Conservation (phyloP, 345 rosid species). For the Triadica sebifera region DNA sequence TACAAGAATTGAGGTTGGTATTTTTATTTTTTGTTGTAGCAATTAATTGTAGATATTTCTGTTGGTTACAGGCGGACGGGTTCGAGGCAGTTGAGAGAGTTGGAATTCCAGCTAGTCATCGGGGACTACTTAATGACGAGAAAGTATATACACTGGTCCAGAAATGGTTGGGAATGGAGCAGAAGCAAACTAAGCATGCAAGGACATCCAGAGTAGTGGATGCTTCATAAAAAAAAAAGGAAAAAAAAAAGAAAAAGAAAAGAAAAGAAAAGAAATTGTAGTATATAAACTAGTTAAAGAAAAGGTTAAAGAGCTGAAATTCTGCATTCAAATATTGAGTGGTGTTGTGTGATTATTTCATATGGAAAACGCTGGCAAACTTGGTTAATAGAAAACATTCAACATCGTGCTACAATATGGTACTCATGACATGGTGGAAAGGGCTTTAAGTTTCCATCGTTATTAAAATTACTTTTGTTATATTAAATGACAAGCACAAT, state of each 20-base stretch:
- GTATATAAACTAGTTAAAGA: neutral
- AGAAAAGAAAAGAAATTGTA: neutral
- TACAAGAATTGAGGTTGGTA: too few species aligned
- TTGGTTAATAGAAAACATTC: neutral
- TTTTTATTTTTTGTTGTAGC: neutral
- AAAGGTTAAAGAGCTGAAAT: neutral
- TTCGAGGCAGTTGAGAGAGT: constrained; percentile 59
- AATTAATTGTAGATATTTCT: neutral
- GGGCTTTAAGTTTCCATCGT: too few species aligned
- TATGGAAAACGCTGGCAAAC: neutral
- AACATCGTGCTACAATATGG: neutral
- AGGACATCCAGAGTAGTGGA: constrained; percentile 49
- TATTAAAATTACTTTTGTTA: too few species aligned
- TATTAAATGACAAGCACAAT: too few species aligned
- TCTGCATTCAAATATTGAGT: neutral
- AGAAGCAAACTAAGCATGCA: constrained; percentile 25
- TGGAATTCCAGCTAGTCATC: constrained; percentile 60
- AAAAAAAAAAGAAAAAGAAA: too few species aligned
- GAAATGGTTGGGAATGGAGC: constrained; percentile 69
- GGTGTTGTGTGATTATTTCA: neutral
- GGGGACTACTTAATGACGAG: constrained; percentile 52
- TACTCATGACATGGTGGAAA: too few species aligned
- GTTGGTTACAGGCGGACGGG: constrained; percentile 55
- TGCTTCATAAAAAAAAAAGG: constrained; percentile 57
- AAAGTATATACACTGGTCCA: constrained; percentile 52